phyloP scores from a whole-genome alignment of 1,139 yeast species.

The Protomyces inundatus region DNA sequence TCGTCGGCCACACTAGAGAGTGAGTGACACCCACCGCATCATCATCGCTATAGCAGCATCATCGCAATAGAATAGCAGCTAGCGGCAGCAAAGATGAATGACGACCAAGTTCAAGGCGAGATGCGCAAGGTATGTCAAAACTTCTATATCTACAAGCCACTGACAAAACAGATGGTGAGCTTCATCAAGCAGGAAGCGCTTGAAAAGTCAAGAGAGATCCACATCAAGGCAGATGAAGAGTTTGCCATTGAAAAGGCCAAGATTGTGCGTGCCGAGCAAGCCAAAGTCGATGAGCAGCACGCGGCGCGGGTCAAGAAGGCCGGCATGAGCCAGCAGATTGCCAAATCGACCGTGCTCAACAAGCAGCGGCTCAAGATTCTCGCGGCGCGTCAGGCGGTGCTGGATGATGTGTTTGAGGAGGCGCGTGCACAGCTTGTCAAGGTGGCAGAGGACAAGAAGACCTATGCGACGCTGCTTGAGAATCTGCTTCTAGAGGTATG shows the following conservation, averaged over 20 bases:
- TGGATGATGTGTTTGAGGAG: conserved; percentile 65
- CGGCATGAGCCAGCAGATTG: conserved; percentile 85
- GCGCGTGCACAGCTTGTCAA: conserved; percentile 60
- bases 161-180: conserved; percentile 95
- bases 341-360: conserved; percentile 90
- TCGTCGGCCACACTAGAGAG: too few species aligned
- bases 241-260: conserved; percentile 96
- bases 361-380: conserved; percentile 88
- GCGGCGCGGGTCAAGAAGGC: conserved; percentile 87
- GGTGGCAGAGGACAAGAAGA: conserved; percentile 49
- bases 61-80: too few species aligned
- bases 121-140: conserved; percentile 62
- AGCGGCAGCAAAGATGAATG: conserved; percentile 1
- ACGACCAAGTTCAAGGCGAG: conserved; percentile 21
- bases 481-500: conserved; percentile 69
- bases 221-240: conserved; percentile 94
- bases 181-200: conserved; percentile 98
- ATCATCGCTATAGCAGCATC: too few species aligned
- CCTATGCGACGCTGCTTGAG: conserved; percentile 64
- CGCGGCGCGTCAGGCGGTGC: conserved; percentile 75
- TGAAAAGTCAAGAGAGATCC: conserved; percentile 95
- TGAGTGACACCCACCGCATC: too few species aligned
- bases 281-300: conserved; percentile 75
- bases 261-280: conserved; percentile 85
- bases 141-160: conserved; percentile 37